Conservation (phyloP, 2,329 filamentous ascomycete species). For the Fusarium burgessii region DNA sequence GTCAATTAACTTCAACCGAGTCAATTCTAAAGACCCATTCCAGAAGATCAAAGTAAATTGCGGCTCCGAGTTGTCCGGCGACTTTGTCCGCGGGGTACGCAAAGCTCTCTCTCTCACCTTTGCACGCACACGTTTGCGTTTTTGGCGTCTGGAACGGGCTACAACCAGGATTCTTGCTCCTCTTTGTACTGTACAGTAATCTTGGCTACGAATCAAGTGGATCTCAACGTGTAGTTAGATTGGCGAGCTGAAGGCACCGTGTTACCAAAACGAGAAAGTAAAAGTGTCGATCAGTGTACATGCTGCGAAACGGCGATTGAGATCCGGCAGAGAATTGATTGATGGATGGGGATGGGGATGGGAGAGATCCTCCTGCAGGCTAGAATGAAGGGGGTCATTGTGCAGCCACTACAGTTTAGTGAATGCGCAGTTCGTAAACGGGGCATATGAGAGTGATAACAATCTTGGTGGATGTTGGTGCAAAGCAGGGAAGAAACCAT, state of each 20-base stretch:
- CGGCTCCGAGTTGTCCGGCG: conserved; percentile 6
- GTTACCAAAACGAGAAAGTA: conserved; percentile 2
- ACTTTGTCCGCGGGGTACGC: neutral
- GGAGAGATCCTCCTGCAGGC: conserved; percentile 35
- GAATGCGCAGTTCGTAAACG: neutral
- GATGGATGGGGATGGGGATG: neutral
- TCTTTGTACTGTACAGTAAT: neutral
- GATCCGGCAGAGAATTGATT: neutral
- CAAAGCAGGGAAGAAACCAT: neutral
- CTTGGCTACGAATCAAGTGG: conserved; percentile 7
- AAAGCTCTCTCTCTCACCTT: too few relatives aligned
- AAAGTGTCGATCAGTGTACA: conserved; percentile 16
- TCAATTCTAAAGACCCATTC: neutral
- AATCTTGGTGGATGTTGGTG: neutral
- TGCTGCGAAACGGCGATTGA: neutral
- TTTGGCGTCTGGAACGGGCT: conserved; percentile 6
- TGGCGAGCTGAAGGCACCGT: conserved; percentile 31
- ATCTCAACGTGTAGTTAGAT: conserved; percentile 15
- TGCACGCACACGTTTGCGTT: neutral
- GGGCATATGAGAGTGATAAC: neutral
- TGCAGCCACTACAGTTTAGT: neutral
- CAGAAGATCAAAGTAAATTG: neutral
- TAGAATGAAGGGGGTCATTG: neutral
- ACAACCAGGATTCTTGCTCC: neutral
- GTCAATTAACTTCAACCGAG: neutral